phyloP scores from a whole-genome alignment of 176 grass and related monocot species.

The Musa acuminata region DNA sequence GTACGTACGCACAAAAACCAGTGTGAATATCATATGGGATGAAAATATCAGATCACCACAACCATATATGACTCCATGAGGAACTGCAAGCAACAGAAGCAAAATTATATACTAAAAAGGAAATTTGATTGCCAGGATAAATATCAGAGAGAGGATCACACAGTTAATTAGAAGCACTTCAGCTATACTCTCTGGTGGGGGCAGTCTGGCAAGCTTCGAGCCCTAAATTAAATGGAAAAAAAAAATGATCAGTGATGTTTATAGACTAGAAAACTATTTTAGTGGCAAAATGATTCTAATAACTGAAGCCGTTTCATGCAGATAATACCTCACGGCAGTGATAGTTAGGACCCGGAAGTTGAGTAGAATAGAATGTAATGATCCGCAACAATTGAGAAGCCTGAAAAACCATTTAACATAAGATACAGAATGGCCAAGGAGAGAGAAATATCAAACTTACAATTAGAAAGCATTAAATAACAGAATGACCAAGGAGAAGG shows the following conservation, averaged over 20 bases:
- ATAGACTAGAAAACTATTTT: too few relatives aligned
- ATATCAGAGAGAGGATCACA: not conserved
- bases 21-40: conserved; percentile 16
- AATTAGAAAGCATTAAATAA: conserved; percentile 4
- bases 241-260: not conserved
- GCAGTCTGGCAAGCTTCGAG: conserved; percentile 8
- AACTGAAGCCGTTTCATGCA: not conserved
- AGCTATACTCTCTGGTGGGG: not conserved
- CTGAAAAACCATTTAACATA: not conserved
- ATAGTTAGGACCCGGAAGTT: conserved; percentile 23
- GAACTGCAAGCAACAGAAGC: not conserved
- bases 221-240: conserved; percentile 9
- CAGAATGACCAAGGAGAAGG: not conserved
- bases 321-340: conserved; percentile 16
- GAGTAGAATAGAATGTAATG: conserved; percentile 19
- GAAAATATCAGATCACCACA: conserved; percentile 22
- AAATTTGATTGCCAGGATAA: not conserved
- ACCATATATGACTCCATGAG: conserved; percentile 7
- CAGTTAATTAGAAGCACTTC: conserved; percentile 18
- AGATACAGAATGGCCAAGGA: not conserved
- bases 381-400: conserved; percentile 8
- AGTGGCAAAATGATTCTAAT: not conserved
- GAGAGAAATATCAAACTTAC: not conserved
- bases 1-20: conserved; percentile 13
- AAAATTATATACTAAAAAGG: not conserved